Base-by-base conservation (phyloP, 2,329 filamentous ascomycete genomes). In the Dactylonectria macrodidyma region DNA sequence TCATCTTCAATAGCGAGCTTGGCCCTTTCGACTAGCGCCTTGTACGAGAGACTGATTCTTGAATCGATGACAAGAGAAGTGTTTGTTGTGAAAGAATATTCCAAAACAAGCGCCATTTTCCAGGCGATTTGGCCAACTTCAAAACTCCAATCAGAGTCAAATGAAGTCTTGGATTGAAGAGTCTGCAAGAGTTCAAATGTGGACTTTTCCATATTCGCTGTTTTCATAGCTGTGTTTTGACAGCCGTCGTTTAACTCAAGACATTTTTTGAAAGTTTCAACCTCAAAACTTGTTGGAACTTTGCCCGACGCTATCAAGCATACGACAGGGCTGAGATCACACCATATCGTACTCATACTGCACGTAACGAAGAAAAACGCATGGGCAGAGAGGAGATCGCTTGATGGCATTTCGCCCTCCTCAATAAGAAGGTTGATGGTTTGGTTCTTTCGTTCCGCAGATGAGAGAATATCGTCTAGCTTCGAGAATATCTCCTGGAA, bases 341-440 rank as follows among this genome's bases (percentile, higher is more conserved):
- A 5, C 26, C 26, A 30, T 30, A 30, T 19, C 19, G 19, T 19
- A 30, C 26, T 30, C 26, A 30, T 5, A 30, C 7, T 30, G 26
- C 26, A 30, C 7, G 26, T 30, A 30, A 30, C 26, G 7, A 30
- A 30, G 26, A 30, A 30, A 30, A 30, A 30, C 7, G 26, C 26
- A 30, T 14, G 0, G 12, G 1, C 12, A 14, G 41, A n/a, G n/a
- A 48, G 46, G 2, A 24, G 1, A 0, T 26, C 30, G 0, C 3
- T 3, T 34, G 62, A 66, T 12, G 7, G 33, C 1, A 0, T 4
- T 5, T 2, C 62, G 2, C 66, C 56, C 0, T 41, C 36, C 1
- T 33, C 1, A 0, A 62, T 22, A 5, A 68, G 33, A 12, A 1
- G 44, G 1, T 58, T 10, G 7, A 68, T 24, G 3, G 66, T 68